Base-by-base conservation (phyloP, 306 rosid genomes). In the Castanopsis chinensis region DNA sequence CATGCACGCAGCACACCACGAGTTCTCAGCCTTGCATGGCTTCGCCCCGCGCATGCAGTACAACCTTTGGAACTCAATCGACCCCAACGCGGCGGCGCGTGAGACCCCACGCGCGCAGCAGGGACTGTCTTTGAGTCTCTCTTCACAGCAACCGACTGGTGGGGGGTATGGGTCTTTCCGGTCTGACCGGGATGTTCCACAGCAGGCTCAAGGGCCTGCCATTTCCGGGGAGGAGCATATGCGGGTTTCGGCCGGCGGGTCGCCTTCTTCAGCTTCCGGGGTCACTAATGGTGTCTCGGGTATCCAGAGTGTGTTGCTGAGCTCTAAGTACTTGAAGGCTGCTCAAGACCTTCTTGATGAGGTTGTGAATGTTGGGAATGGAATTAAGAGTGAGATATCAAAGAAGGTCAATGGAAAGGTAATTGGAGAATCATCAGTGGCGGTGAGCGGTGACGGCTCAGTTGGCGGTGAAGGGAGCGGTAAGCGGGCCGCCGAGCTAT, bases 311-410 rank as follows among this genome's bases (percentile, higher is more conserved):
- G 94, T 90, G 71, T 68, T 95, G 25, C 76, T 95, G 79, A 90
- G 94, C 86, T 91, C 98, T 0, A 95, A 93, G 79, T 95, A 89
- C 85, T 82, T 95, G 88, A 95, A 89, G 79, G 96, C 94, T 2
- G 88, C 99, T 5, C 98, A 93, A 75, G 99, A 95, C 56, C 91
- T 95, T 49, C 88, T 95, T 0, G 99, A 91, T 3, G 97, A 95
- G 80, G 96, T 93, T 61, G 98, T 93, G 0, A 90, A 89, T 77
- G 98, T 95, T 33, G 90, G 90, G 17, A 79, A 76, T 17, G 92
- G 90, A 18, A 76, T 92, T 35, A 86, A 88, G 80, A 82, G 78
- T 35, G 97, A 89, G 64, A 37, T 71, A 18, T 74, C 73, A 0
- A 94, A 81, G 81, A 92, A 87, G 73, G 58, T 80, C 19, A 51